Base-by-base conservation (phyloP, 495 filamentous ascomycete species). In the Penicillium bovifimosum region DNA sequence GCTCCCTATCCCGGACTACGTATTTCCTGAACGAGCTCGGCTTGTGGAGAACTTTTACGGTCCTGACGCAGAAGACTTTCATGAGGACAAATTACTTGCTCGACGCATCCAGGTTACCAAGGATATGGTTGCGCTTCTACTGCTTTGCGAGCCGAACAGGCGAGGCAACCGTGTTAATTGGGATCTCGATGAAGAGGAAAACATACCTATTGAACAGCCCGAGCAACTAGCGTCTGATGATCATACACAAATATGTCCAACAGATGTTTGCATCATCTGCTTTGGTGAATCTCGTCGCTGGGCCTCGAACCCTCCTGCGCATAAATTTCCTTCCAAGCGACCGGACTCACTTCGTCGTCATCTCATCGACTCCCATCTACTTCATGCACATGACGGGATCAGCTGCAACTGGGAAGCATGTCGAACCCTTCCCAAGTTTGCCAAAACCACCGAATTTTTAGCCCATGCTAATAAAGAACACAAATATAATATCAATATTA, bases 41-140 rank as follows among this genome's bases (percentile, higher is more conserved):
- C 56, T 67, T 3, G 58, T 64, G 42, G 64, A 67, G 27, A 55
- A 56, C 46, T 65, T 67, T 41, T 67, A 65, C 48, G 55, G 64
- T 2, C 55, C 59, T 16, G 45, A 67, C 3, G 54, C 44, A 41
- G 60, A 68, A 55, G 47, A 46, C 13, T 65, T 50, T 60, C 14
- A 65, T 26, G 49, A 63, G 34, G 58, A 65, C 28, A 62, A 58
- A 29, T 48, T 65, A 49, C 60, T 65, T 47, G 52, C 53, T 28
- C 49, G 55, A 32, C 52, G 52, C 28, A 68, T 65, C 48, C 41
- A 68, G 48, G 62, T 65, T 58, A 68, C 59, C 16, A 61, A 65
- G 49, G 62, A 68, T 18, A 58, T 65, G 46, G 54, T 63, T 59
- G 42, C 55, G 6, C 58, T 67, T 17, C 17, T 55, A 28, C 31